A percentile compares a stretch with the other conserved stretches of the same genome.
Evolutionary conservation across 208 protist genomes (phyloP).

Genomic region (Trypanosoma rangeli): DNA sequence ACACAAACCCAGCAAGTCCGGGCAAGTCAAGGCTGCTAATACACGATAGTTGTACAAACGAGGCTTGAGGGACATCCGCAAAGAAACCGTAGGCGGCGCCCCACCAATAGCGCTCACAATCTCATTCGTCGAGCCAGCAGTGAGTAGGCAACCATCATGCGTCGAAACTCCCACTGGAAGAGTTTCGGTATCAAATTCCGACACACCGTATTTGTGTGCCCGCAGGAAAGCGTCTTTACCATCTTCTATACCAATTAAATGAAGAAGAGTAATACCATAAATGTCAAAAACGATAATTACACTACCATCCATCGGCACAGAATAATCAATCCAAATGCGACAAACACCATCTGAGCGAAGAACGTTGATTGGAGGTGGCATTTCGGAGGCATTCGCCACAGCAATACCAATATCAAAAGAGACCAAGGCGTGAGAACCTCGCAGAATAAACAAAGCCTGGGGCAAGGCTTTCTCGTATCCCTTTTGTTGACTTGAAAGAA

Average conservation of each 20-base stretch:
- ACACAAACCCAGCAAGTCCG: conserved; percentile 25
- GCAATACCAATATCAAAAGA: conserved; percentile 4
- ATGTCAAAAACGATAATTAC: conserved; percentile 15
- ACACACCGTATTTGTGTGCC: conserved; percentile 11
- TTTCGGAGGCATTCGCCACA: not conserved
- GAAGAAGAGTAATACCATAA: conserved; percentile 18
- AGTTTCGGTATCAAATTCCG: conserved; percentile 34
- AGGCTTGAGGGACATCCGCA: conserved; percentile 21
- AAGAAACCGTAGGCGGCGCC: not conserved
- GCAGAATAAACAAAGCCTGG: conserved; percentile 18
- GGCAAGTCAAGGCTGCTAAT: conserved; percentile 41
- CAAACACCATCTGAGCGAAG: conserved; percentile 17
- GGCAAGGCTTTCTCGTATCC: conserved; percentile 4
- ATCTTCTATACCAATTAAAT: conserved; percentile 2
- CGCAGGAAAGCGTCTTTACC: not conserved
- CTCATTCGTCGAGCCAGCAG: conserved; percentile 24
- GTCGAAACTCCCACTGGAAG: conserved; percentile 62
- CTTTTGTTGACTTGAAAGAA: not conserved
- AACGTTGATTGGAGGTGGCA: not conserved
- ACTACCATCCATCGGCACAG: conserved; percentile 21
- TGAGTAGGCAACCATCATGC: conserved; percentile 52
- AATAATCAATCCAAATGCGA: conserved; percentile 21
- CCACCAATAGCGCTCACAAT: not conserved
- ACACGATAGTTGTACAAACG: conserved; percentile 62
- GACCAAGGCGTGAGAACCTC: conserved; percentile 24